These are phyloP conservation scores for Blastobotrys capitulatus DNA, from an alignment of 1,139 yeast species.

Conservation along the genomic window DNA sequence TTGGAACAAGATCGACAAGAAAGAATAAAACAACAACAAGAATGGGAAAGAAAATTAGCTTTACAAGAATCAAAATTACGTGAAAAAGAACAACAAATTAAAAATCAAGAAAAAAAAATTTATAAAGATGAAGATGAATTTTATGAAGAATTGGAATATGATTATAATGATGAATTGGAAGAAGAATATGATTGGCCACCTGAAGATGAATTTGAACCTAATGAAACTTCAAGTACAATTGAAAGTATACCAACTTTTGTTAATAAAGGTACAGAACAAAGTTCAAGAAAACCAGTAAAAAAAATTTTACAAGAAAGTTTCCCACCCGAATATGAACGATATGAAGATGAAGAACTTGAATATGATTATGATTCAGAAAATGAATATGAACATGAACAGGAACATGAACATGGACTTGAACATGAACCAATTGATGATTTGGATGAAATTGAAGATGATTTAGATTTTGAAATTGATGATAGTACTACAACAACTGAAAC, in stretches of 20 bases:
- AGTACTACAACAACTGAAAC: neutral
- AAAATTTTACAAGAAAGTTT: neutral
- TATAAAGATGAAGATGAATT: neutral
- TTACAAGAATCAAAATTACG: neutral
- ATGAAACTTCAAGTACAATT: neutral
- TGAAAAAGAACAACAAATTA: neutral
- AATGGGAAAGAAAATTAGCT: neutral
- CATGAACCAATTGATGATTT: neutral
- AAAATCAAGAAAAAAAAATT: neutral
- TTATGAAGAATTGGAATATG: neutral
- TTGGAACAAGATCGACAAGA: neutral
- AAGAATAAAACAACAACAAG: neutral
- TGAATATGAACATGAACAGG: neutral
- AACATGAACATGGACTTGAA: neutral
- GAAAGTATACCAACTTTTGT: neutral
- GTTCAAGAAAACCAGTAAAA: neutral
- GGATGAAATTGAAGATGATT: neutral
- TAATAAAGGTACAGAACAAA: neutral
- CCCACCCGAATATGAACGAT: neutral
- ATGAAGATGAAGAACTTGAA: neutral
- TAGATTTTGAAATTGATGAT: neutral
- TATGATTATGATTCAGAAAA: neutral
- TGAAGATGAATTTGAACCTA: too few species aligned
- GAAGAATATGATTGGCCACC: neutral
- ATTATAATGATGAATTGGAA: neutral